phyloP scores from a whole-genome alignment of 306 rosid genomes.

The Cucurbita maxima region DNA sequence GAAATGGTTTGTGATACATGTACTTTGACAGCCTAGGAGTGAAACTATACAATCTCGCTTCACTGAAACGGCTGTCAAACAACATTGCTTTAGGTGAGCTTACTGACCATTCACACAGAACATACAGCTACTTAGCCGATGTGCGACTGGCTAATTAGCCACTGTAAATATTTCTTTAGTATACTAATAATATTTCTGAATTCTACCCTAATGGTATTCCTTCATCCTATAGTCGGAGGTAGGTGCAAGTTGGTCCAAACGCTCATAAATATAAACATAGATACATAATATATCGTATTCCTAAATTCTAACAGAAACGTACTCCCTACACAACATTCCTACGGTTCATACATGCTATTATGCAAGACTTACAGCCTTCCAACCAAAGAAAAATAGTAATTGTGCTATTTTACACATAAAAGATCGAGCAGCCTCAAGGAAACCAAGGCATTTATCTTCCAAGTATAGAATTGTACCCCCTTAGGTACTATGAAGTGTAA shows the following conservation, averaged over 20 bases:
- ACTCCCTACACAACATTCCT: neutral
- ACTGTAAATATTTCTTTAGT: conserved; percentile 15
- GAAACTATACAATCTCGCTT: conserved; percentile 21
- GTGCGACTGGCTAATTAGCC: conserved; percentile 82
- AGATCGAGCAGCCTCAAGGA: neutral
- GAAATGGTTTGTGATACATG: conserved; percentile 4
- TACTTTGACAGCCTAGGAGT: conserved; percentile 20
- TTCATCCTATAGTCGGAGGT: neutral
- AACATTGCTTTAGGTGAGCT: conserved; percentile 44
- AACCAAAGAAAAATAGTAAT: neutral
- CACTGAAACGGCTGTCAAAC: conserved; percentile 17
- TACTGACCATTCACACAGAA: conserved; percentile 85
- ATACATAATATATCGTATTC: neutral
- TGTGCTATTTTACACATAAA: neutral
- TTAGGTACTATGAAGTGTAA: neutral
- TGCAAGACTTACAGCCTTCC: neutral
- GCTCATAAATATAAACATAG: neutral
- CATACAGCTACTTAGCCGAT: conserved; percentile 24
- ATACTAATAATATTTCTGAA: neutral
- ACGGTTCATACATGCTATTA: neutral
- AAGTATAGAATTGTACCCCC: neutral
- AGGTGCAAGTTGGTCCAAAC: neutral
- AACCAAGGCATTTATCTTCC: neutral
- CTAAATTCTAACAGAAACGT: neutral
- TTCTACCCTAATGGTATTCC: neutral